Base-by-base conservation (phyloP, 164 flowering plant species). In the Stephania japonica region DNA sequence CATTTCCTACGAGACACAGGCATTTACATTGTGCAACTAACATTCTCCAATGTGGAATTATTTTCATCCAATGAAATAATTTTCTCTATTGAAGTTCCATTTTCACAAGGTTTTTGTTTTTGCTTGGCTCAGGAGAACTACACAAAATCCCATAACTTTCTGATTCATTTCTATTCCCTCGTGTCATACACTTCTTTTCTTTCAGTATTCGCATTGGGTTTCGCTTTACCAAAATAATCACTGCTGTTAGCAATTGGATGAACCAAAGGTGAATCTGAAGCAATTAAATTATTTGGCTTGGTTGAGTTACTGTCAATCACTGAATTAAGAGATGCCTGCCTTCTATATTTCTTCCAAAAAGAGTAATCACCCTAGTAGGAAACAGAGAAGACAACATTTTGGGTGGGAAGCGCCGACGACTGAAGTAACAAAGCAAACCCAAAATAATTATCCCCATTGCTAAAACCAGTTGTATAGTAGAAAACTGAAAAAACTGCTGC, bases 381-480 rank as follows among this genome's bases (percentile, higher is more conserved):
- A 70, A 21, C 6, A 61, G 19, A 66, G 71, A 72, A 2, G 80
- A 79, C 16, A 82, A 78, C 69, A 73, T 72, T 63, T 0, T 80
- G 76, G n/a, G 78, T 21, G 50, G 87, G 88, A 59, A 89, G 77
- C 64, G 84, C 84, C 41, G 84, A 47, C 38, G 67, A 84, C 77
- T 86, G 90, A 67, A 86, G 32, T 0, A 76, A 43, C 41, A 86
- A 8, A 72, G 87, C 72, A 56, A 77, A n/a, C 14, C 72, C 68
- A 72, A 86, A 81, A n/a, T n/a, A n/a, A 83, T 25, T 1, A 81
- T 24, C 47, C 88, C 92, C 21, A 81, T 67, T 21, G 87, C 72
- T 80, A 83, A 76, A 56, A 85, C 66, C 80, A 87, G 67, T 70
- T 77, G 85, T 78, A 82, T 82, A 44, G 81, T 78, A 61, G 82